Evolutionary conservation across 441 rosid species (phyloP).

Genomic region (Lepidium campestre): DNA sequence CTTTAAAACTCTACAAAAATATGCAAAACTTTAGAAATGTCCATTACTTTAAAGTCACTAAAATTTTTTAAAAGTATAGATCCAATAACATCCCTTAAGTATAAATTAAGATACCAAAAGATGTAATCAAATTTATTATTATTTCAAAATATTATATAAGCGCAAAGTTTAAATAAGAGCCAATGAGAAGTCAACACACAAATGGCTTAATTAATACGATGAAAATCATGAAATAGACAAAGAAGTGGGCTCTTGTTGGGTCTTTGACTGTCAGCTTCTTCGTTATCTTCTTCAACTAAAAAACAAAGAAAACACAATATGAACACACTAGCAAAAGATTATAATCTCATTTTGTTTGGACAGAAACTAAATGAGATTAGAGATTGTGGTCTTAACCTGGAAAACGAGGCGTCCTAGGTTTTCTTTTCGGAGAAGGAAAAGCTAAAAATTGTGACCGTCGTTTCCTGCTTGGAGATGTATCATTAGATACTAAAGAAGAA

Average conservation of each 20-base stretch:
- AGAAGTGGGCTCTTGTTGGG: not conserved
- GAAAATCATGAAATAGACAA: not conserved
- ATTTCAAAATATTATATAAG: too few relatives aligned
- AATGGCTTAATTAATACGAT: not conserved
- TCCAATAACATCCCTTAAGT: too few relatives aligned
- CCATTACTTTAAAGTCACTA: too few relatives aligned
- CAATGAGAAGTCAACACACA: not conserved
- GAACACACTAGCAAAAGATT: not conserved
- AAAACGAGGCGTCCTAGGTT: not conserved
- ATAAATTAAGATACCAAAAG: too few relatives aligned
- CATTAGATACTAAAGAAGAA: not conserved
- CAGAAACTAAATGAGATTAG: not conserved
- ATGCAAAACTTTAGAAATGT: too few relatives aligned
- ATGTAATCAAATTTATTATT: too few relatives aligned
- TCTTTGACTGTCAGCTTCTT: not conserved
- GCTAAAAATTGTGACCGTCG: not conserved
- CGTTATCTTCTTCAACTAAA: not conserved
- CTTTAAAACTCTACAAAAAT: too few relatives aligned
- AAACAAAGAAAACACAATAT: not conserved
- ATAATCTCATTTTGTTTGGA: not conserved
- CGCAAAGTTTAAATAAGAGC: too few relatives aligned
- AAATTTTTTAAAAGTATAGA: too few relatives aligned
- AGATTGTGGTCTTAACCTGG: not conserved
- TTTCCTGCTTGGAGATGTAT: not conserved
- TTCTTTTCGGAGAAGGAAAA: slow-evolving; percentile 14